Evolutionary conservation across 768 basidiomycete genomes (phyloP), one percentile per base, ranked within the genome.

Genomic region (Amanita fuliginea): DNA sequence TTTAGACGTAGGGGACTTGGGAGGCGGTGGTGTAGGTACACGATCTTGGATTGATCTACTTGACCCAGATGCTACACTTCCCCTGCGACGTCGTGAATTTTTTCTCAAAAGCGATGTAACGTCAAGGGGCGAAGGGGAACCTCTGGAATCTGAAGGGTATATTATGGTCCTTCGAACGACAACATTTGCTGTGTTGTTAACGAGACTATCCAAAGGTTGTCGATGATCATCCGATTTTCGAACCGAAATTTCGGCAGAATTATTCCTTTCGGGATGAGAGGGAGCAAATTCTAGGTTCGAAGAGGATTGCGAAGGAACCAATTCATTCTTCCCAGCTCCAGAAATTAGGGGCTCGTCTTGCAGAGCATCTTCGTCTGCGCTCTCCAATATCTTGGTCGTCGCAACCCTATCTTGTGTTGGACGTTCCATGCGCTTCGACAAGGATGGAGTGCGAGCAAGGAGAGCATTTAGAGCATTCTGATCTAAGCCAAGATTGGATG

Each of bases 21-120:
- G 80, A 28, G 89, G 89, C 14, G 88, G 89, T n/a, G 88, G 88
- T 6, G 89, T 91, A 9, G 87, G 88, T 10, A 70, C 83, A 46
- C 88, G 83, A 55, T 91, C 89, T 55, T 86, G 81, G 24, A 89
- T 71, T 37, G 88, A 89, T 50, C 82, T 80, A 55, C 67, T 77
- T 0, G 87, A 90, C 14, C 72, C 67, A 10, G 77, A 80, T 13
- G 64, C 64, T 9, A 73, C 70, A 54, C 88, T 86, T 14, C 72
- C 71, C 47, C 84, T 75, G 35, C 81, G 79, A 40, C 81, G 78
- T 43, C 77, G 77, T 19, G 67, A 75, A 22, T 71, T 69, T 59
- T 80, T 86, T 54, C 75, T 74, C 59, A 73, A 69, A 52, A 76
- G 59, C 19, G 72, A 69, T 57, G 67, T 73, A 53, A 80, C 57